These are phyloP conservation scores for Colletotrichum spinosum DNA, from an alignment of 2,329 filamentous ascomycete genomes.

Conservation along the genomic window DNA sequence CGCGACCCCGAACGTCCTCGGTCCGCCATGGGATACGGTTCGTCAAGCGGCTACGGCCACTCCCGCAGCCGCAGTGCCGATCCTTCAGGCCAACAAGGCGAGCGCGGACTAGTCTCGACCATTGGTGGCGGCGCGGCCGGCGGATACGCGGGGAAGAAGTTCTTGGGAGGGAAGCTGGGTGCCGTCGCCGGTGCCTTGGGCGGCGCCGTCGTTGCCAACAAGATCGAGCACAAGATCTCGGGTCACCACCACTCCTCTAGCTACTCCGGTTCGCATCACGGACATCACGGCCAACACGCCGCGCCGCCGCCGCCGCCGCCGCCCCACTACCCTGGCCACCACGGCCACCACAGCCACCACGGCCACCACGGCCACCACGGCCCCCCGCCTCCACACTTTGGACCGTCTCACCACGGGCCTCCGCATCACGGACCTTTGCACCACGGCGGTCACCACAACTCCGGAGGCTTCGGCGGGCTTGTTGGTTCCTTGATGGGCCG, in stretches of 20 bases:
- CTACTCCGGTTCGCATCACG: background rate
- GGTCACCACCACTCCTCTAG: conserved; percentile 36
- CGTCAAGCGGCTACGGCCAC: conserved; percentile 24
- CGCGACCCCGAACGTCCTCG: conserved; percentile 24
- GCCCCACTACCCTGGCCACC: background rate
- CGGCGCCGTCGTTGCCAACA: conserved; percentile 67
- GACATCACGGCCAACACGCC: conserved; percentile 28
- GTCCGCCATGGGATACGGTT: conserved; percentile 25
- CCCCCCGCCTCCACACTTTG: conserved; percentile 18
- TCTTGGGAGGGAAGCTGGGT: conserved; percentile 65
- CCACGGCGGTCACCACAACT: conserved; percentile 31
- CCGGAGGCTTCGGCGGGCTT: conserved; percentile 41
- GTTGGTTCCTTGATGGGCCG: conserved; percentile 37
- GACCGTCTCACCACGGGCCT: conserved; percentile 26
- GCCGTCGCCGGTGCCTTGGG: conserved; percentile 64
- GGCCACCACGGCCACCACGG: conserved; percentile 19
- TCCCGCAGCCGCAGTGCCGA: conserved; percentile 24
- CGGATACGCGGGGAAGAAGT: conserved; percentile 64
- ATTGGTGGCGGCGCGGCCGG: conserved; percentile 65
- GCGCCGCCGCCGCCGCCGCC: background rate
- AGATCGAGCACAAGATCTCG: conserved; percentile 58
- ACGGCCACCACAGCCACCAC: conserved; percentile 27
- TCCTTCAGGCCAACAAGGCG: conserved; percentile 52
- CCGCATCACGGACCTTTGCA: conserved; percentile 20
- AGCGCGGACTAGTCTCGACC: conserved; percentile 66